Percentiles rank a stretch among this genome's conserved stretches.
These are phyloP conservation scores for Croton laevigatus DNA, from an alignment of 441 rosid species.

Conservation along the genomic window DNA sequence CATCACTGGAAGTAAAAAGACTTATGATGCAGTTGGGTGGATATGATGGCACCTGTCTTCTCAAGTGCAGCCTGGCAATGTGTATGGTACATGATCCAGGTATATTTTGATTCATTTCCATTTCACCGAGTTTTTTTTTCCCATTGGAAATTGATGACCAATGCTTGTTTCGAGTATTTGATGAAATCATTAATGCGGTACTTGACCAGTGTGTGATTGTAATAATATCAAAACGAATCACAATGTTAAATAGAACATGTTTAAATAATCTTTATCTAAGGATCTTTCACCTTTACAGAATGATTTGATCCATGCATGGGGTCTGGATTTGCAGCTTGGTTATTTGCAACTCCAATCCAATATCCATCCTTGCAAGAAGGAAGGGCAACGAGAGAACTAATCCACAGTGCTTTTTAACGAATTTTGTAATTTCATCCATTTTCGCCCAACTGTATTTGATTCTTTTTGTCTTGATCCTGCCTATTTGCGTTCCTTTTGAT, in stretches of 20 bases:
- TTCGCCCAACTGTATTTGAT: not conserved
- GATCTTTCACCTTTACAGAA: constrained; percentile 45
- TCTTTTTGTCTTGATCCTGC: not conserved
- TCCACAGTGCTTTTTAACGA: not conserved
- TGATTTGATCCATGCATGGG: constrained; percentile 96
- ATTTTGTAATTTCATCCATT: too few relatives aligned
- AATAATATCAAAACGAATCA: not conserved
- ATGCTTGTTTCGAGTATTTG: not conserved
- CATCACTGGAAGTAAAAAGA: not conserved
- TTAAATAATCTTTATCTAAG: constrained; percentile 4
- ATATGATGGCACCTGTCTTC: constrained; percentile 98
- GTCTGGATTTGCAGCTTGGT: constrained; percentile 78
- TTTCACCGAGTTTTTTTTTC: not conserved
- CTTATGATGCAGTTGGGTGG: constrained; percentile 73
- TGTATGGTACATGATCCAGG: constrained; percentile 93
- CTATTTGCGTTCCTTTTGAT: not conserved
- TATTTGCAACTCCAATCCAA: constrained; percentile 42
- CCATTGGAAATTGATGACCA: not conserved
- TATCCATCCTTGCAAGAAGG: not conserved
- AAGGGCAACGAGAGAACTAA: not conserved
- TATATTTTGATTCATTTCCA: constrained; percentile 18
- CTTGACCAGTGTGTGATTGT: not conserved
- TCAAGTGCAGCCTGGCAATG: constrained; percentile 90
- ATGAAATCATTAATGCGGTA: not conserved
- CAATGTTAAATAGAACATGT: not conserved